Evolutionary conservation across 768 basidiomycete genomes (phyloP).

Genomic region (Boletus speciosus): DNA sequence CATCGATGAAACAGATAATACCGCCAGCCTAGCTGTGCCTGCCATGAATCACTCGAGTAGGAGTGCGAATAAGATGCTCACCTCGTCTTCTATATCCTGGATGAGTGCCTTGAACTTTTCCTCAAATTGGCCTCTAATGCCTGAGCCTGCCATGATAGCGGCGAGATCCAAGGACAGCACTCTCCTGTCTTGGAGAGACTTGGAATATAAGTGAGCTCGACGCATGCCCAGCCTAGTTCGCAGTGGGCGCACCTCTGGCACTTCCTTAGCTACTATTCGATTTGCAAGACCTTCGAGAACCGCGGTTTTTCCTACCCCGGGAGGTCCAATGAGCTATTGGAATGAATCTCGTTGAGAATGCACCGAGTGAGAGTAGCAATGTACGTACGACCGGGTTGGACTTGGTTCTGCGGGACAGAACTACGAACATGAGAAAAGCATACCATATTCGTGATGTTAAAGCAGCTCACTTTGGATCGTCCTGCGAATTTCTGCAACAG

Average conservation of each 20-base stretch:
- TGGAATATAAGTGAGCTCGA: neutral
- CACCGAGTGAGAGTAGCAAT: neutral
- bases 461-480: constrained; percentile 78
- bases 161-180: constrained; percentile 84
- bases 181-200: constrained; percentile 86
- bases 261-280: constrained; percentile 83
- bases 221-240: neutral
- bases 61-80: constrained; percentile 31
- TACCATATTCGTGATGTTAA: neutral
- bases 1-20: constrained; percentile 92
- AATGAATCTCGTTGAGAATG: neutral
- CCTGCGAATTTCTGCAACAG: constrained; percentile 69
- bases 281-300: constrained; percentile 88
- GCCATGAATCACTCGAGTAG: constrained; percentile 15
- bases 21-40: constrained; percentile 52
- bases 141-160: constrained; percentile 83
- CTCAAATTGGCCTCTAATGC: constrained; percentile 89
- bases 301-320: constrained; percentile 92
- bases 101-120: constrained; percentile 90
- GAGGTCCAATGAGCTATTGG: constrained; percentile 70
- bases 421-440: constrained; percentile 32
- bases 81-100: constrained; percentile 84
- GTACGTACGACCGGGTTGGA: constrained; percentile 79
- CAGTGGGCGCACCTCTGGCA: constrained; percentile 66
- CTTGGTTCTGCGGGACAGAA: constrained; percentile 85